Percentiles rank a stretch among this genome's conserved stretches.
Evolutionary conservation across 805 yeast genomes (phyloP).

Genomic region (Candida fluviatilis): DNA sequence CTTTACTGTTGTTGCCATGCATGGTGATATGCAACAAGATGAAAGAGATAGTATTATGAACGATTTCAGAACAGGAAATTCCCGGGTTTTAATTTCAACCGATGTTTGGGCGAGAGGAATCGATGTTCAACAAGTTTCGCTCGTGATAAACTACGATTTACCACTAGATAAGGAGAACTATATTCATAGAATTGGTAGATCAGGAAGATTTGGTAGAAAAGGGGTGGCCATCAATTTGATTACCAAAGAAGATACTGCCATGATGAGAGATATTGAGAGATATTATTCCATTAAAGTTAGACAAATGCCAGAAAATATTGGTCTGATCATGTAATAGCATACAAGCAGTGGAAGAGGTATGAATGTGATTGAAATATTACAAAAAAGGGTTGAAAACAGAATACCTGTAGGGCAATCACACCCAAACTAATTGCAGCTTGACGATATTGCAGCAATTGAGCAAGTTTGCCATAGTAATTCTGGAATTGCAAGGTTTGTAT

Average conservation of each 20-base stretch:
- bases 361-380: background rate
- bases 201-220: constrained; percentile 97
- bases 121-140: constrained; percentile 95
- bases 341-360: background rate
- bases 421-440: too few species aligned
- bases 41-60: constrained; percentile 94
- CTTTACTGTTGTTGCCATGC: constrained; percentile 94
- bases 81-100: constrained; percentile 91
- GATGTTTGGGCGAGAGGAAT: constrained; percentile 98
- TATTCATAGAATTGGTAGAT: constrained; percentile 96
- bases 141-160: constrained; percentile 92
- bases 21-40: constrained; percentile 93
- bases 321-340: constrained; percentile 25
- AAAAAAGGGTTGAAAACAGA: too few species aligned
- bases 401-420: too few species aligned
- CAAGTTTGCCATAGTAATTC: too few species aligned
- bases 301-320: constrained; percentile 77
- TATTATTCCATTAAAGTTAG: constrained; percentile 71
- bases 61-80: constrained; percentile 90
- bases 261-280: constrained; percentile 69
- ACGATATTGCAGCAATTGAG: too few species aligned
- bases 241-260: constrained; percentile 71
- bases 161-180: constrained; percentile 93
- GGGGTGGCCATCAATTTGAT: constrained; percentile 96
- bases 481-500: too few species aligned